phyloP scores from a whole-genome alignment of 2,329 filamentous ascomycete species.

The Fusarium heterosporum region DNA sequence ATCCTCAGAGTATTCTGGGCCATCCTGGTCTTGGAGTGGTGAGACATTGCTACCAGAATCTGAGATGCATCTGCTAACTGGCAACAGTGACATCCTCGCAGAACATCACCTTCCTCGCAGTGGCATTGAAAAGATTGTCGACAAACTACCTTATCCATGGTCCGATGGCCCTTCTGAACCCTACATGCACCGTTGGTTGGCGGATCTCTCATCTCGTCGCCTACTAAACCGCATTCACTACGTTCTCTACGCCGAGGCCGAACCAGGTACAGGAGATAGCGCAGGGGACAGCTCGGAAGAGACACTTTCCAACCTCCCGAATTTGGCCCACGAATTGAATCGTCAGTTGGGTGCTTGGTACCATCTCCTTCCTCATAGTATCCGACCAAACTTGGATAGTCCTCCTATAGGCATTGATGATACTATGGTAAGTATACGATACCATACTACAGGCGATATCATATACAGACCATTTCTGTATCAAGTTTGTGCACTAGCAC shows the following conservation, averaged over 20 bases:
- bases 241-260: slow-evolving; percentile 34
- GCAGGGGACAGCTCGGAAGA: slow-evolving; percentile 14
- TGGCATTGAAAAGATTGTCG: slow-evolving; percentile 40
- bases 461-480: slow-evolving; percentile 37
- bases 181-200: slow-evolving; percentile 39
- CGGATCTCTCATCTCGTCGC: slow-evolving; percentile 35
- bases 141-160: slow-evolving; percentile 37
- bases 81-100: slow-evolving; percentile 28
- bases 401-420: slow-evolving; percentile 24
- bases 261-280: slow-evolving; percentile 18
- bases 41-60: accelerated
- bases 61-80: accelerated
- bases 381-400: slow-evolving; percentile 25
- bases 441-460: slow-evolving; percentile 35
- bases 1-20: slow-evolving; percentile 39
- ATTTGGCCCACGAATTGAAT: slow-evolving; percentile 31
- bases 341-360: slow-evolving; percentile 38
- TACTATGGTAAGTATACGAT: slow-evolving; percentile 35
- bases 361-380: slow-evolving; percentile 36
- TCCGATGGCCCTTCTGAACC: slow-evolving; percentile 30
- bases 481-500: slow-evolving; percentile 25
- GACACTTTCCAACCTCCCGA: slow-evolving; percentile 3
- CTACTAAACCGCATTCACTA: slow-evolving; percentile 38
- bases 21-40: slow-evolving; percentile 38
- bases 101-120: slow-evolving; percentile 40